These are phyloP conservation scores for Russula griseocarnosa DNA, from an alignment of 768 basidiomycete genomes.

Conservation along the genomic window DNA sequence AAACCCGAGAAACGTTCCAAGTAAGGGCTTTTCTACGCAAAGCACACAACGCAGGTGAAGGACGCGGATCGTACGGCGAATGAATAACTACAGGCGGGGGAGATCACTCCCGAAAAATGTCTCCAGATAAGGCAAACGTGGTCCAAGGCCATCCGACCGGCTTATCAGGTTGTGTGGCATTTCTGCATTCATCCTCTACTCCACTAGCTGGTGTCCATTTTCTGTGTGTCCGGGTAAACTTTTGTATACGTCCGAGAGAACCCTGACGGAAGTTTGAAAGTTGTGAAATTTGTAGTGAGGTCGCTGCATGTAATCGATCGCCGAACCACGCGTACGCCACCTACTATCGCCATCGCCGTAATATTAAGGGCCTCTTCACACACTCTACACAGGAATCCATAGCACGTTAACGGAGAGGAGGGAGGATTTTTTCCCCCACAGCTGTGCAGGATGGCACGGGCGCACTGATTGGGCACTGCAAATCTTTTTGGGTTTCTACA, in stretches of 20 bases:
- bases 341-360: no score
- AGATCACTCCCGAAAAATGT: background rate
- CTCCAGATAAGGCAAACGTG: background rate
- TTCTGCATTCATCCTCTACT: no score
- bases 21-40: background rate
- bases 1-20: background rate
- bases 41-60: background rate
- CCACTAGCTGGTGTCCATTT: background rate
- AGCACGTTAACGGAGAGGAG: no score
- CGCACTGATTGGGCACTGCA: no score
- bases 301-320: no score
- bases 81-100: background rate
- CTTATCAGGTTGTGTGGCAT: background rate
- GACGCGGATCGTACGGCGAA: conserved; percentile 21
- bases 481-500: no score
- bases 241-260: background rate
- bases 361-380: no score
- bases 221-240: background rate
- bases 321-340: no score
- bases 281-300: no score
- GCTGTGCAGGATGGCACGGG: no score
- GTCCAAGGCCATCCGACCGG: background rate
- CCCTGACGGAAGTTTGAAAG: background rate
- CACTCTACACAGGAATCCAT: no score
- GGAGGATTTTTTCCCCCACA: no score